Evolutionary conservation across 108 stramenopile species (phyloP), one percentile per base, ranked within the genome.

Genomic region (Nitzschia inconspicua): DNA sequence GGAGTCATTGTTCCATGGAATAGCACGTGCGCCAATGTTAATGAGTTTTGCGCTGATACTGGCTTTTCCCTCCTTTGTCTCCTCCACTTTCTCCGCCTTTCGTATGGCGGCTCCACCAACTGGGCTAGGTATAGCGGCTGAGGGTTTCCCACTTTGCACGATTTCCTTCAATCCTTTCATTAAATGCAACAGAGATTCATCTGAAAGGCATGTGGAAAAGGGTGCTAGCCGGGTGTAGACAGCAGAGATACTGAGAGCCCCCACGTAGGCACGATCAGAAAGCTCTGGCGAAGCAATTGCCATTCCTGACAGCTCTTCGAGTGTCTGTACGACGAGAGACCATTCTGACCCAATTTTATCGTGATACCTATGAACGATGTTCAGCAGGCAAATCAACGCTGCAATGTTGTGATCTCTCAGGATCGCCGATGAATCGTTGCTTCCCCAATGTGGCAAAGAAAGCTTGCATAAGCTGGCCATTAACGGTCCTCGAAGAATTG

Each of bases 371-470:
- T 92, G 91, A 37, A 89, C 49, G 10, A 92, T 74, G 48, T 81
- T 66, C 19, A 89, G 51, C 42, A 89, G 55, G 31, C 78, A 78
- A 39, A 76, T 52, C 24, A 88, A 48, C 8, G 83, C 68, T 24
- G 76, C 66, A 48, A 89, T 64, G 46, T 93, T 78, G 63, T 83
- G 71, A 46, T 85, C 84, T 66, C 74, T 66, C 19, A 92, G 73
- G 46, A 30, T 4, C 40, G 47, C 40, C 4, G 56, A 40, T 16
- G 82, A 34, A 27, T 87, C 77, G 27, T 80, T 79, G 41, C 85
- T 83, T 37, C 88, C 88, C 88, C 92, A 89, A n/a, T 84, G 61
- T 23, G 92, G 92, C 20, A 93, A 57, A n/a, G 84, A 88, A 8
- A 93, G 66, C 56, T 93, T 93, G 67, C 86, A 89, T 11, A 93